Percentiles rank a stretch among this genome's conserved stretches.
phyloP scores from a whole-genome alignment of 2,329 filamentous ascomycete genomes.

The Aspergillus aculeatinus region DNA sequence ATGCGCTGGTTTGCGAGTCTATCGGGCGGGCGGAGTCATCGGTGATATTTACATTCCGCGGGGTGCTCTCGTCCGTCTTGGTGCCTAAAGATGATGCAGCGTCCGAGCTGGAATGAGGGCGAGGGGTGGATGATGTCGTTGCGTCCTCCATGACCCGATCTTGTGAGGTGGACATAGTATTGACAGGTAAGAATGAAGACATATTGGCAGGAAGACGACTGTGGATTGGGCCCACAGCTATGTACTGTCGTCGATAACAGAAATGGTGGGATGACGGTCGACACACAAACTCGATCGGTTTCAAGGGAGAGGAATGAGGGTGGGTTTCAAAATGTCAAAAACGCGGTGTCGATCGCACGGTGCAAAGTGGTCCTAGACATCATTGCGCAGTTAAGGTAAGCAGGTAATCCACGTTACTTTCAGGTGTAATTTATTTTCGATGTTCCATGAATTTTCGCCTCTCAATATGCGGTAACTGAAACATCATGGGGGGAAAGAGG shows the following conservation, averaged over 20 bases:
- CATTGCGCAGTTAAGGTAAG: conserved; percentile 23
- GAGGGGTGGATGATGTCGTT: conserved; percentile 58
- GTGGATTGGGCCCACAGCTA: conserved; percentile 27
- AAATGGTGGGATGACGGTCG: conserved; percentile 17
- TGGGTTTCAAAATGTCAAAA: conserved; percentile 13
- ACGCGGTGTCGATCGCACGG: conserved; percentile 18
- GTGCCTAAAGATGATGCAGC: conserved; percentile 20
- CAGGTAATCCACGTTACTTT: conserved; percentile 13
- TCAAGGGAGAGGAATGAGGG: conserved; percentile 15
- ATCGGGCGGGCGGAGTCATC: conserved; percentile 44
- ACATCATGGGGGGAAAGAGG: background rate
- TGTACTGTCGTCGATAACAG: conserved; percentile 20
- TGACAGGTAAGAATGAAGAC: conserved; percentile 62
- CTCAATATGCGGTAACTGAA: background rate
- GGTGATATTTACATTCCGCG: conserved; percentile 41
- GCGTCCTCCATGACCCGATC: conserved; percentile 51
- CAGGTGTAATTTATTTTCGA: background rate
- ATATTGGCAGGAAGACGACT: conserved; percentile 44
- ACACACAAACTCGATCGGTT: conserved; percentile 19
- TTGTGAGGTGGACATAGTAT: conserved; percentile 53
- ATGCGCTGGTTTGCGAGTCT: conserved; percentile 43
- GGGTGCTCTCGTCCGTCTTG: conserved; percentile 41
- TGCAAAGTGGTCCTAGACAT: conserved; percentile 17
- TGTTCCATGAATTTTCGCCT: background rate
- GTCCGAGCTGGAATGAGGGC: conserved; percentile 42